Evolutionary conservation across 306 rosid species (phyloP), one percentile per base, ranked within the genome.

Genomic region (Vigna mungo): DNA sequence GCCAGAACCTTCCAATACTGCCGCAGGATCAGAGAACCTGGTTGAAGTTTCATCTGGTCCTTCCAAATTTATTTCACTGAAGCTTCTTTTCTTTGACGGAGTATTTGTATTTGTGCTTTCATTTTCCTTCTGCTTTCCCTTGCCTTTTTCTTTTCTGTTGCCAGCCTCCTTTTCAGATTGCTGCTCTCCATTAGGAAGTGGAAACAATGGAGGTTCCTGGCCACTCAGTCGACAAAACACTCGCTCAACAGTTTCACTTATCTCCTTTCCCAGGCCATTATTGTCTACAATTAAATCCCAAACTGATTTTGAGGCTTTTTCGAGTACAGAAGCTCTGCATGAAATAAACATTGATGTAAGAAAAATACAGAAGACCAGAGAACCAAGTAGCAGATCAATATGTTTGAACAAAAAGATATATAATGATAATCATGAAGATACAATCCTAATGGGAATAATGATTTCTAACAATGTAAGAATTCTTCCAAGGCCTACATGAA

Each of bases 221-320:
- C 97, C 97, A 70, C 97, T 90, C 84, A 95, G 80, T 60, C 90
- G 90, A 78, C 97, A 92, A 84, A 95, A 95, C 56, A 89, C 99
- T 72, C 80, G 85, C 75, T 95, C 99, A 43, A 95, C 96, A 0
- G 96, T 92, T 36, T 88, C 91, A 34, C 87, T 92, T 67, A 95
- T 95, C 82, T 95, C 99, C 72, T 86, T 89, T 30, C 99, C 98
- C 62, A 92, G 83, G 63, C 92, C 97, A 82, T 70, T 68, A 60
- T 86, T 84, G 84, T 95, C 97, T 72, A 95, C 74, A 83, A 92
- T 95, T 71, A 95, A 83, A 62, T 91, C 99, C 99, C 99, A 95
- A 64, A 91, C 99, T 60, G 99, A 89, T 87, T 91, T 95, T 34
- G 99, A 95, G 58, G 97, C 99, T 80, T 90, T 92, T 88, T 95